Base-by-base conservation (phyloP, 1,284 basidiomycete genomes). In the Ustilago nuda region DNA sequence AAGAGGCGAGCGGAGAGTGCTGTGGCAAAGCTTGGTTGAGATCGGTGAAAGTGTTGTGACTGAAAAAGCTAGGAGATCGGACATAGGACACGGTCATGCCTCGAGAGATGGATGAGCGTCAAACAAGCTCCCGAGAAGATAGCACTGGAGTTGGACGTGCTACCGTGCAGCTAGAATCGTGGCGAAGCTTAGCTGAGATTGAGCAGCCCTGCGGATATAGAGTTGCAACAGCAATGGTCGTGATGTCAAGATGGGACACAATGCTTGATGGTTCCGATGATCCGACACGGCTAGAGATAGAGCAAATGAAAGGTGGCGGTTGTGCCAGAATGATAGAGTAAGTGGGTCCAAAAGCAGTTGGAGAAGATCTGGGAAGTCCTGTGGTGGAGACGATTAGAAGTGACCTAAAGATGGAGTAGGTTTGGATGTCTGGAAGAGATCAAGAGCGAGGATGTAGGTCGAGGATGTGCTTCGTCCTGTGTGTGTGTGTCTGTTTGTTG, bases 21-120 rank as follows among this genome's bases (percentile, higher is more conserved):
- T 46, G 59, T 48, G 70, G 66, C 32, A 62, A 61, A n/a, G 61
- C 45, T 55, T 45, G 59, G 19, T 57, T 37, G 32, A 43, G 53
- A n/a, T 61, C 59, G 48, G n/a, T 36, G 41, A 67, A 61, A 19
- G 66, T 36, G 35, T 48, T 52, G 46, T 59, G 50, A 41, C 57
- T 66, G 35, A 56, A 66, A 37, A 76, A 76, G 57, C 74, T 76
- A 27, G 74, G 70, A 33, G 74, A 76, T 30, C 56, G 66, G 17
- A 69, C 50, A 66, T 76, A 76, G 15, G 66, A 60, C 53, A 76
- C 61, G 41, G 74, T 76, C 74, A 76, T 76, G 57, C 68, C 65
- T 61, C 61, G 59, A 13, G 37, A 33, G 50, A 32, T 23, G 52
- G 27, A 8, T 2, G 17, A 4, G n/a, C 7, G 32, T 37, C 8